Evolutionary conservation across 768 basidiomycete genomes (phyloP), one percentile per base, ranked within the genome.

Genomic region (Gautieria morchelliformis): DNA sequence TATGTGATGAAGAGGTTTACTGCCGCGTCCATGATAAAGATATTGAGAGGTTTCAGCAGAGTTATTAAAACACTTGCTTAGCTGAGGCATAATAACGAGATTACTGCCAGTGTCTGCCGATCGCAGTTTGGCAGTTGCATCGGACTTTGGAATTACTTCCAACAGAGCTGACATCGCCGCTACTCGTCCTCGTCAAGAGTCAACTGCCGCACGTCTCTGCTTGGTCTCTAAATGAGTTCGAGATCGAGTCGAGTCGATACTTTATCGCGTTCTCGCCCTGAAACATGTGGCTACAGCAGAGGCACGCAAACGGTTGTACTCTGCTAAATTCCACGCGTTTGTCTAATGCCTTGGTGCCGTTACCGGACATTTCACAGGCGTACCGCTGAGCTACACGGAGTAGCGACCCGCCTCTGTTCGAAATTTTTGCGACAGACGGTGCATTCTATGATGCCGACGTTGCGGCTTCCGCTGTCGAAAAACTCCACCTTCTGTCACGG

Each of bases 361-460:
- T 5, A 15, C n/a, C 27, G 44, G 41, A 19, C 42, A 5, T 42
- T 20, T 44, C 5, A 39, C 22, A 35, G 41, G 22, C 41, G 11
- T 55, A 6, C 10, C 8, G 9, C 14, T 32, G 19, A n/a, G 22
- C 41, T 42, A 42, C 17, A 45, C 22, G 4, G 11, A 27, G 11
- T 6, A 19, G 27, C 22, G 20, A 24, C 53, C 41, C 15, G 27
- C 19, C 42, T 44, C 42, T 44, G 22, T 55, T 46, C 37, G n/a
- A 7, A 55, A 55, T 42, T 55, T 55, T 55, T 30, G 53, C 53
- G 24, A 46, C 39, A 24, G 53, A 55, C 12, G 46, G 53, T 44
- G 32, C 45, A n/a, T 42, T 44, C 35, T 44, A 45, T 22, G 9
- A 40, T 32, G 41, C 19, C 7, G 22, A 22, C 8, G 53, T 45